Percentiles rank a stretch among this genome's conserved stretches.
phyloP scores from a whole-genome alignment of 345 rosid genomes.

The Eutrema japonicum region DNA sequence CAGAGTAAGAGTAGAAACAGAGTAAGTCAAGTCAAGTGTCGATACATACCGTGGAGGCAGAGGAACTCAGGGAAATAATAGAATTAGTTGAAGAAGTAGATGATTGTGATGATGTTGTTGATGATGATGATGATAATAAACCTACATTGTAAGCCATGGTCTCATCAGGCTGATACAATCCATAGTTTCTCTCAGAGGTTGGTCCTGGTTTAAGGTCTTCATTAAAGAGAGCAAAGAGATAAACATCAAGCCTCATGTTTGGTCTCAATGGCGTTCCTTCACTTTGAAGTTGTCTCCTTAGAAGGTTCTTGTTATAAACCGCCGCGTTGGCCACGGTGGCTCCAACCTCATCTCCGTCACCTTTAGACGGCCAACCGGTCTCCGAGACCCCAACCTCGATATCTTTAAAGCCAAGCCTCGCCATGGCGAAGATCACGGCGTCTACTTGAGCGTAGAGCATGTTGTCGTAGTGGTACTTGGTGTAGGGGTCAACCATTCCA shows the following conservation, averaged over 20 bases:
- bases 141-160: slow-evolving; percentile 84
- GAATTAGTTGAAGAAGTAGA: slow-evolving; percentile 48
- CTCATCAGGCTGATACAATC: slow-evolving; percentile 83
- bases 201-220: slow-evolving; percentile 96
- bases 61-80: slow-evolving; percentile 72
- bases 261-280: slow-evolving; percentile 94
- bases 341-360: slow-evolving; percentile 72
- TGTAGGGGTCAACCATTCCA: slow-evolving; percentile 84
- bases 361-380: slow-evolving; percentile 98
- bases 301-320: slow-evolving; percentile 64
- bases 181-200: slow-evolving; percentile 88
- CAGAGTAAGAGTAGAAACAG: slow-evolving; percentile 37
- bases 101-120: slow-evolving; percentile 41
- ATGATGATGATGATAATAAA: slow-evolving; percentile 48
- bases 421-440: slow-evolving; percentile 75
- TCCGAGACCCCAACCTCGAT: slow-evolving; percentile 86
- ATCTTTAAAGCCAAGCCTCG: slow-evolving; percentile 61
- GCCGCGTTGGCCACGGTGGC: slow-evolving; percentile 80
- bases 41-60: slow-evolving; percentile 67
- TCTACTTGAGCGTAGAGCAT: slow-evolving; percentile 97
- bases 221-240: slow-evolving; percentile 87
- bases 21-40: slow-evolving; percentile 23
- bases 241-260: slow-evolving; percentile 64
- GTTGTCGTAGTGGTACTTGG: slow-evolving; percentile 77
- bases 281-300: slow-evolving; percentile 63